Base-by-base conservation (phyloP, 2,329 filamentous ascomycete species). In the Knoxdaviesia proteae region DNA sequence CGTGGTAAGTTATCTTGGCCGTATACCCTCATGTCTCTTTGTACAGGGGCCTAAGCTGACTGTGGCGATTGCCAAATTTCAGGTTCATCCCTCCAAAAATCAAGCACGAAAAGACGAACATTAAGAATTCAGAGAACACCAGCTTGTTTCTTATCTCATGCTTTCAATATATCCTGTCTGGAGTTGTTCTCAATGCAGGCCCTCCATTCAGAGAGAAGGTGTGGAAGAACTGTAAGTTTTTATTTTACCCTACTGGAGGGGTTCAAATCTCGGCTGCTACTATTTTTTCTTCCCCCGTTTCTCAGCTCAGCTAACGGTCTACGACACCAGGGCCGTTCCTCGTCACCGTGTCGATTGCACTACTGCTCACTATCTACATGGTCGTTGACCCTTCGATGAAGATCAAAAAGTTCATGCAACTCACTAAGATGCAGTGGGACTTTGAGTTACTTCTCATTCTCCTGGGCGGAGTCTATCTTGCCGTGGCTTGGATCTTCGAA, bases 111-210 rank as follows among this genome's bases (percentile, higher is more conserved):
- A 80, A 90, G 53, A 80, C 81, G 30, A 93, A 90, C 54, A 80
- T 87, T 42, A 70, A 80, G 52, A 96, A 96, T 58, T 94, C 84
- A 7, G 82, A 96, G 53, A 96, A 98, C 53, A 94, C 88, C 0
- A 77, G 81, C 0, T 64, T 98, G 1, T 98, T 98, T 63, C 62
- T 96, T 32, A 67, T 87, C 5, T 92, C 82, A 2, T 94, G 86
- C 57, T 96, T 87, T 53, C 87, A 96, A 56, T 98, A 98, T 58
- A 92, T 93, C 35, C 68, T 94, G 29, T 82, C 84, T 0, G 90
- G 84, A 4, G 69, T 96, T 36, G 80, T 96, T 1, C 68, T 98
- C 32, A 93, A 81, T 51, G 84, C 90, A n/a, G 92, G 90, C 1
- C 77, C 74, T 34, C 90, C 90, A 1, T 98, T 94, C 62, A 71